These are phyloP conservation scores for Hygrocybe coccinea DNA, from an alignment of 768 basidiomycete species.

Conservation along the genomic window DNA sequence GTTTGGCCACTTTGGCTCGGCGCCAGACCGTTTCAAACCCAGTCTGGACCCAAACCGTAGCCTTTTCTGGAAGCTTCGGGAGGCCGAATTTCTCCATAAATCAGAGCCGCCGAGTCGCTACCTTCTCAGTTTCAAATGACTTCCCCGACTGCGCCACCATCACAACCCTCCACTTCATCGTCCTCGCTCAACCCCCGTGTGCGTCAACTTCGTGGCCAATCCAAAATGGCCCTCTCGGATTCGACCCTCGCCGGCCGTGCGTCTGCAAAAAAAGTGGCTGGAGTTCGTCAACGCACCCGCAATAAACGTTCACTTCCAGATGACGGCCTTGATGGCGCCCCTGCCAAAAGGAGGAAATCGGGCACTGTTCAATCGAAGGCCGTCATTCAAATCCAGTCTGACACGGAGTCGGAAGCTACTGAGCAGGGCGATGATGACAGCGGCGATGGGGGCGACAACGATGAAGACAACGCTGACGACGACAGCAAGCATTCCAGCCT, in stretches of 20 bases:
- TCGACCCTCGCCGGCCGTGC: neutral
- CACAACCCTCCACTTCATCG: neutral
- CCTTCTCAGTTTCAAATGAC: too few species aligned
- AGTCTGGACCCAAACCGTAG: too few species aligned
- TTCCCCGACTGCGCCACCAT: too few species aligned
- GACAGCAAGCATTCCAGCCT: neutral
- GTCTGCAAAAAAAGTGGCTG: neutral
- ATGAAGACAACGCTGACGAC: neutral
- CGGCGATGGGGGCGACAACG: neutral
- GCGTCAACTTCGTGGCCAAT: neutral
- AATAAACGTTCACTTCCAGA: too few species aligned
- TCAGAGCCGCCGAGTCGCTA: too few species aligned
- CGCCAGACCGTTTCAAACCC: too few species aligned
- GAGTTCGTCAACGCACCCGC: neutral
- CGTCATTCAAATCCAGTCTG: neutral
- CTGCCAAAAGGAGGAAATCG: too few species aligned
- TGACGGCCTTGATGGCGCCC: too few species aligned
- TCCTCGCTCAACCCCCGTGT: neutral
- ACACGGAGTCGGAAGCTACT: neutral
- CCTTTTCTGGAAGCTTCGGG: too few species aligned
- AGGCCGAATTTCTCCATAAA: too few species aligned
- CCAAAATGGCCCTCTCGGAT: neutral
- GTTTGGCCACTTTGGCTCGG: too few species aligned
- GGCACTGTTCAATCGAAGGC: neutral
- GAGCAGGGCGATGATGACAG: neutral